Evolutionary conservation across 441 rosid species (phyloP).

Genomic region (Croton laevigatus): DNA sequence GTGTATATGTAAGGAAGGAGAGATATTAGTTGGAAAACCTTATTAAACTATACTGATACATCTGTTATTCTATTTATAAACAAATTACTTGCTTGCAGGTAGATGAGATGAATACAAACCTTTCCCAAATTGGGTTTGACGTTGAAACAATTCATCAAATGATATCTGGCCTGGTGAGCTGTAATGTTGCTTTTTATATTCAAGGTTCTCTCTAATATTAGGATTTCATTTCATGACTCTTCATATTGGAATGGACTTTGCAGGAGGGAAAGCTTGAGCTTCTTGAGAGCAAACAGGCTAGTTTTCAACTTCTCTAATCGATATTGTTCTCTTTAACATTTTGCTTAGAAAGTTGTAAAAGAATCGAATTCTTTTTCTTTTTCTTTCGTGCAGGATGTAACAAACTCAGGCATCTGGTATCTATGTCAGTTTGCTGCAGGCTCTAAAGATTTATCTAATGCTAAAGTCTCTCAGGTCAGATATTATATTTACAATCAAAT

Average conservation of each 20-base stretch:
- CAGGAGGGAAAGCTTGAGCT: conserved; percentile 85
- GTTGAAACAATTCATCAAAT: conserved; percentile 60
- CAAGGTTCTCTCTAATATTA: background rate
- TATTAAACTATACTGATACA: background rate
- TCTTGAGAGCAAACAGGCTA: conserved; percentile 76
- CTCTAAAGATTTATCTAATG: conserved; percentile 42
- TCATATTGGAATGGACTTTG: conserved; percentile 24
- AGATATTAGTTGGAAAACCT: conserved; percentile 2
- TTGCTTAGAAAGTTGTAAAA: conserved; percentile 9
- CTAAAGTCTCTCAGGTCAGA: conserved; percentile 51
- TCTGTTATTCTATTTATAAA: conserved; percentile 17
- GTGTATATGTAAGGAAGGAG: background rate
- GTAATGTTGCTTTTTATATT: conserved; percentile 11
- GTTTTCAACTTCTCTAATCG: conserved; percentile 12
- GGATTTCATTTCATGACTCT: conserved; percentile 20
- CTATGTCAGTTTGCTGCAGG: conserved; percentile 65
- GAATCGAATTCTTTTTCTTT: conserved; percentile 6
- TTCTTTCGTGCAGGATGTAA: conserved; percentile 47
- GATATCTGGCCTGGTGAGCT: conserved; percentile 78
- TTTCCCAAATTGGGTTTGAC: conserved; percentile 76
- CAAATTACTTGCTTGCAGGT: conserved; percentile 46
- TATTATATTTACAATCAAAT: conserved; percentile 4
- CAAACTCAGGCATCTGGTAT: conserved; percentile 76
- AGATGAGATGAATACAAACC: conserved; percentile 59
- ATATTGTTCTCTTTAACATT: conserved; percentile 11